Evolutionary conservation across 2,329 filamentous ascomycete species (phyloP), one percentile per base, ranked within the genome.

Genomic region (Cadophora luteo-olivacea): DNA sequence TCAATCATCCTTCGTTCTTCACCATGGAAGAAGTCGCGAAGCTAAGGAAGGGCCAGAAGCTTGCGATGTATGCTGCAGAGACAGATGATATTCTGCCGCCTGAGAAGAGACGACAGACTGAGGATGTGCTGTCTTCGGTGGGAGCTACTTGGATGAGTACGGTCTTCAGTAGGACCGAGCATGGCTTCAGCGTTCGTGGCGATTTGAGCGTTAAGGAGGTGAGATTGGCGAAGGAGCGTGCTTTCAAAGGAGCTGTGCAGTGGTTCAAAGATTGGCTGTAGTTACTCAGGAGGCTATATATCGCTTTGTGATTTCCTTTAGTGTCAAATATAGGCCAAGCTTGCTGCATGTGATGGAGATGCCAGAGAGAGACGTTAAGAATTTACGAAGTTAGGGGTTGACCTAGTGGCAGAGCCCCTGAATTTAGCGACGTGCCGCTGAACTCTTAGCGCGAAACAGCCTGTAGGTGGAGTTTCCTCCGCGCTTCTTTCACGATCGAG

Each of bases 1-100:
- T 87, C 19, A 92, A 92, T 0, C 92, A 95, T 79, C 92, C 92
- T 0, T 91, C 87, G 6, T 93, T 93, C 73, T 87, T 94, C 41
- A 83, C 86, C 4, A 81, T 86, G 66, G 87, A 88, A 2, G 90
- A 92, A 79, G 84, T 92, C 61, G 81, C 80, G 22, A 69, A 54
- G 41, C 11, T 69, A 19, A 85, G 83, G 52, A 88, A 92, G 73
- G 82, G 83, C 24, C 87, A 86, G 0, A 90, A 89, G 1, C 80
- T 92, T 5, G 88, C 88, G 65, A 91, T 93, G 73, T 84, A 89
- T 54, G 89, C 84, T 11, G 84, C 83, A 75, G 87, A 91, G 82
- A 86, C 82, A 45, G 89, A 91, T 77, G 36, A 69, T 25, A 88
- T 91, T 77, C 91, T 91, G 82, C 85, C 89, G 4, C 73, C 81